Conservation (phyloP, 1,284 basidiomycete genomes). For the Fomitopsis pinicola region DNA sequence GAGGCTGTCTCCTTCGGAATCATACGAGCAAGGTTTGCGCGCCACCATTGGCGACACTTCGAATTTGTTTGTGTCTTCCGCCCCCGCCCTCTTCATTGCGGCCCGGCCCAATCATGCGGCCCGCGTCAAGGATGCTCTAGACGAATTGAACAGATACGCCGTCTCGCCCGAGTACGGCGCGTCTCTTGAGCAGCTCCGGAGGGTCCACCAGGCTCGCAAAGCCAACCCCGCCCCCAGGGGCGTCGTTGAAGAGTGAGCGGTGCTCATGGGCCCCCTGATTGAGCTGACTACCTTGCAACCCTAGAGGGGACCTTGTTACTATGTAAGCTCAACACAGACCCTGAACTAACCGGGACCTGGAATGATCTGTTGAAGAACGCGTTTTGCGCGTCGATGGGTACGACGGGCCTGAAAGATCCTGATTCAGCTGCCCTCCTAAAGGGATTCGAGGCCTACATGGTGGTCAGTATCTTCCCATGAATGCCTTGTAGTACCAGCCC, state of each 20-base stretch:
- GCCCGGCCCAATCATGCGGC: background rate
- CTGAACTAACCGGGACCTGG: constrained; percentile 5
- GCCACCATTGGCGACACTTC: too few relatives aligned
- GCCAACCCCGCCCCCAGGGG: background rate
- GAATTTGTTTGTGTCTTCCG: too few relatives aligned
- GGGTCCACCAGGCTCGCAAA: background rate
- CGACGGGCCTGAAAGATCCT: background rate
- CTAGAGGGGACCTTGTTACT: constrained; percentile 3
- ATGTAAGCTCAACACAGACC: constrained; percentile 3
- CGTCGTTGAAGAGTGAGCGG: background rate
- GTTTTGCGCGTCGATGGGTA: constrained; percentile 2
- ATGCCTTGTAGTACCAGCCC: too few relatives aligned
- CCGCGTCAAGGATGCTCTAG: constrained; percentile 2
- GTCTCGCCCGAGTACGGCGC: constrained; percentile 5
- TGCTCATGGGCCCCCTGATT: background rate
- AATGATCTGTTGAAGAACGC: background rate
- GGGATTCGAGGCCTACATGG: constrained; percentile 6
- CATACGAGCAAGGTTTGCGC: too few relatives aligned
- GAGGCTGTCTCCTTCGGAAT: too few relatives aligned
- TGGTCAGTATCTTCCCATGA: background rate
- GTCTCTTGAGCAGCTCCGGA: constrained; percentile 6
- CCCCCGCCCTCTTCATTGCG: background rate
- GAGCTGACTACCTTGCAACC: background rate
- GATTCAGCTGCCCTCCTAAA: background rate
- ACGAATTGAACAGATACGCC: constrained; percentile 4